Base-by-base conservation (phyloP, 345 rosid species). In the Citrus mangshanensis region DNA sequence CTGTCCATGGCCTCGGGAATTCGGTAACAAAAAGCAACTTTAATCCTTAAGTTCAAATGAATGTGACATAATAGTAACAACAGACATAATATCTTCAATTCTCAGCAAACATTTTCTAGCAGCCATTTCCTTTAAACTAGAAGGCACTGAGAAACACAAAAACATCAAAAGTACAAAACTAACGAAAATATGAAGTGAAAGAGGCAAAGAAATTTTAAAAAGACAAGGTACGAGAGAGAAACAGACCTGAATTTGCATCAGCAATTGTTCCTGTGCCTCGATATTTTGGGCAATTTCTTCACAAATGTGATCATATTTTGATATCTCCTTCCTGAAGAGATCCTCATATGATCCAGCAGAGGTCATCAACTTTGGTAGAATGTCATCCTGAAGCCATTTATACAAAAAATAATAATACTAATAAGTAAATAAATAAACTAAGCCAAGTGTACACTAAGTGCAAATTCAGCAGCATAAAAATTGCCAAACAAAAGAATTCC, bases 321-420 rank as follows among this genome's bases (percentile, higher is more conserved):
- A 84, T 79, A 94, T 87, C 85, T 96, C 99, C 87, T 93, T 96
- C 87, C 90, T 90, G 85, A 96, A 96, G 79, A 96, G 97, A 86
- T 96, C 99, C 76, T 96, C 98, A 76, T 87, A 89, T 35, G 97
- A 93, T 77, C 99, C 97, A 1, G 94, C 89, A 30, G 82, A 83
- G 65, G 97, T 91, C 99, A 96, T 96, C 89, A 96, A 85, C 87
- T 96, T 96, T 19, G 99, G 98, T 49, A 96, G 87, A 86, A 96
- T 90, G 81, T 96, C 98, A 89, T 94, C 99, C 99, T 96, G 89
- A 78, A 82, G 82, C 70, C 78, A 86, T 38, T 77, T 72, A 85
- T 32, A 75, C 40, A 77, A 76, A 74, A 0, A 38, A 8, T 8
- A 38, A 38, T 1, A 37, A 37, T 37, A 74, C 28, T 38, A 38